A percentile compares a stretch with the other conserved stretches of the same genome.
Evolutionary conservation across 2,329 filamentous ascomycete species (phyloP).

Genomic region (Cladobotryum protrusum): DNA sequence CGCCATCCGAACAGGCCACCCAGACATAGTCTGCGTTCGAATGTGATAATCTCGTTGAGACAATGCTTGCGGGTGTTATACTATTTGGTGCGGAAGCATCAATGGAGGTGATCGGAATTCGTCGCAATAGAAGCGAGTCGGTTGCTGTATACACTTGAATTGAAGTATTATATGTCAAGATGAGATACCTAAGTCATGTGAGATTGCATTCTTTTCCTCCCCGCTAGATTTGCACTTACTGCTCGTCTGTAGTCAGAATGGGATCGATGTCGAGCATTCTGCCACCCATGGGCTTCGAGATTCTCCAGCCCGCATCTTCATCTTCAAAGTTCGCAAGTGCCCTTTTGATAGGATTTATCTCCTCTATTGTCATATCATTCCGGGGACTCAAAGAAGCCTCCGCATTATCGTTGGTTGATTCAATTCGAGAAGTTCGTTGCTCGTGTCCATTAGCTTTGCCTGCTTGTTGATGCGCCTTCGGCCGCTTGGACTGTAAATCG

Average conservation of each 20-base stretch:
- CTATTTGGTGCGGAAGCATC: slow-evolving; percentile 21
- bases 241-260: slow-evolving; percentile 55
- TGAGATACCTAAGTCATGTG: slow-evolving; percentile 52
- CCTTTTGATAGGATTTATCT: slow-evolving; percentile 10
- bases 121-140: slow-evolving; percentile 73
- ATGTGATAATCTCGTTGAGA: slow-evolving; percentile 36
- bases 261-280: slow-evolving; percentile 60
- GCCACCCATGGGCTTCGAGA: slow-evolving; percentile 60
- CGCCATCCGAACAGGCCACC: slow-evolving; percentile 54
- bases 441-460: slow-evolving; percentile 11
- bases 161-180: slow-evolving; percentile 67
- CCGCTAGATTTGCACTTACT: slow-evolving; percentile 36
- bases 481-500: slow-evolving; percentile 36
- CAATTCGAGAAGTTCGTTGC: background rate
- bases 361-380: slow-evolving; percentile 13
- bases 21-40: slow-evolving; percentile 44
- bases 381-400: background rate
- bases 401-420: background rate
- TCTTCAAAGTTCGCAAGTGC: slow-evolving; percentile 24
- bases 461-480: slow-evolving; percentile 27
- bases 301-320: slow-evolving; percentile 44
- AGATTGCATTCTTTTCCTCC: slow-evolving; percentile 6
- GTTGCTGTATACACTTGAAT: slow-evolving; percentile 75
- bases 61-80: slow-evolving; percentile 28
- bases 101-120: slow-evolving; percentile 48